A percentile compares a stretch with the other conserved stretches of the same genome.
phyloP scores from a whole-genome alignment of 225 moss, liverwort and hornwort species.

The Marchantia polymorpha region DNA sequence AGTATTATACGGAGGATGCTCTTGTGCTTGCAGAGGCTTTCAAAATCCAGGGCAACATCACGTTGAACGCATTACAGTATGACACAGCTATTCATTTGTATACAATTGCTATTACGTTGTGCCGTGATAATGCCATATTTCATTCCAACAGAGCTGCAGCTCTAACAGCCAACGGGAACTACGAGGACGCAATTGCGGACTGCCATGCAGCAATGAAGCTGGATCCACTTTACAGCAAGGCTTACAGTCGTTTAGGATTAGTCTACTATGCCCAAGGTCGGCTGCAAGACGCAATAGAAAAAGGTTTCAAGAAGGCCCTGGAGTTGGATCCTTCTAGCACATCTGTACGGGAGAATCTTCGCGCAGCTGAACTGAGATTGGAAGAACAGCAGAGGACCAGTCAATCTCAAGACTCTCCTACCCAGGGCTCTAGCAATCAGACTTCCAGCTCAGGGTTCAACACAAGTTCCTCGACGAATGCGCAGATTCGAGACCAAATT shows the following conservation, averaged over 20 bases:
- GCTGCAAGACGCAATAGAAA: constrained; percentile 54
- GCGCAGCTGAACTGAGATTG: constrained; percentile 51
- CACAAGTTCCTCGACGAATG: constrained; percentile 14
- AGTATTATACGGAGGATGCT: constrained; percentile 36
- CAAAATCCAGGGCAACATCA: constrained; percentile 57
- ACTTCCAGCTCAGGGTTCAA: background rate
- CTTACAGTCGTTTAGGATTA: constrained; percentile 57
- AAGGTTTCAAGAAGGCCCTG: constrained; percentile 54
- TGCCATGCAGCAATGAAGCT: constrained; percentile 57
- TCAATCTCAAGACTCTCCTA: constrained; percentile 22
- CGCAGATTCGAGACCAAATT: constrained; percentile 44
- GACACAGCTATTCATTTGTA: constrained; percentile 57
- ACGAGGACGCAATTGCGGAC: constrained; percentile 56
- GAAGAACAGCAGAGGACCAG: constrained; percentile 44
- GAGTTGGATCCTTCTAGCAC: constrained; percentile 53
- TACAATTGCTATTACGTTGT: constrained; percentile 55
- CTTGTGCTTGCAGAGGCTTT: constrained; percentile 62
- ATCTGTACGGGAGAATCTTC: constrained; percentile 50
- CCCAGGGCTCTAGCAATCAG: constrained; percentile 10
- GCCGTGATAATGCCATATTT: constrained; percentile 52
- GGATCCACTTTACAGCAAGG: constrained; percentile 56
- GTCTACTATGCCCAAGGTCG: constrained; percentile 58
- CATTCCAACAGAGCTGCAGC: constrained; percentile 67
- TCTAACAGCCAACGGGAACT: constrained; percentile 52
- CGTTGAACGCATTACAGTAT: constrained; percentile 45